These are phyloP conservation scores for Hysterangium stoloniferum DNA, from an alignment of 768 basidiomycete species.

Conservation along the genomic window DNA sequence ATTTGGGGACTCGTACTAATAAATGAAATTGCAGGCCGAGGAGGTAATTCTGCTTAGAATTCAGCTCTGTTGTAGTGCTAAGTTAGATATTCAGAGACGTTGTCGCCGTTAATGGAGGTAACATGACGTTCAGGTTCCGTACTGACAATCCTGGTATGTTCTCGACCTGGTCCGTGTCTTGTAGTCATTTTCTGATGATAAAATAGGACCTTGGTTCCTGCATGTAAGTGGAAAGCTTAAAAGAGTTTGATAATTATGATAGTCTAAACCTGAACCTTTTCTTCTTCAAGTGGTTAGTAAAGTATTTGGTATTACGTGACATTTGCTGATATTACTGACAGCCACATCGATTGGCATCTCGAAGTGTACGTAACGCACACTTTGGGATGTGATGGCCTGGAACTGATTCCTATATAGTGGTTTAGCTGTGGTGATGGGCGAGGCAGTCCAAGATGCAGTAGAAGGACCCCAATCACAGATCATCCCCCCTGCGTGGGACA, in stretches of 20 bases:
- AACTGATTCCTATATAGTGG: background rate
- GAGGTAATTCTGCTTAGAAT: constrained; percentile 1
- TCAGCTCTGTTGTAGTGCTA: background rate
- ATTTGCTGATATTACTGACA: constrained; percentile 12
- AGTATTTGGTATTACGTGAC: constrained; percentile 11
- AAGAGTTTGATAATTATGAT: constrained; percentile 34
- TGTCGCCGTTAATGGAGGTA: constrained; percentile 19
- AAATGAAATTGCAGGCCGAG: background rate
- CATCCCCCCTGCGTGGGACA: constrained; percentile 1
- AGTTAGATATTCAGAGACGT: constrained; percentile 24
- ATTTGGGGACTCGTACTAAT: too few species aligned
- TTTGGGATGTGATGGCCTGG: background rate
- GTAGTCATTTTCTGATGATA: background rate
- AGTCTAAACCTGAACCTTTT: too few species aligned
- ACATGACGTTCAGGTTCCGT: constrained; percentile 15
- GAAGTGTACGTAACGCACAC: background rate
- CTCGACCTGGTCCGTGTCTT: background rate
- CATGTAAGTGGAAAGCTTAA: constrained; percentile 27
- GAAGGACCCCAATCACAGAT: background rate
- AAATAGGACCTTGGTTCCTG: constrained; percentile 21
- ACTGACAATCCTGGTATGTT: constrained; percentile 19
- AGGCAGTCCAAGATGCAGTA: background rate
- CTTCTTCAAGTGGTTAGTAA: too few species aligned
- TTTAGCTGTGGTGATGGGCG: constrained; percentile 5
- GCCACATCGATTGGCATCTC: constrained; percentile 15